These are phyloP conservation scores for Pluteus cervinus DNA, from an alignment of 768 basidiomycete genomes.

Conservation along the genomic window DNA sequence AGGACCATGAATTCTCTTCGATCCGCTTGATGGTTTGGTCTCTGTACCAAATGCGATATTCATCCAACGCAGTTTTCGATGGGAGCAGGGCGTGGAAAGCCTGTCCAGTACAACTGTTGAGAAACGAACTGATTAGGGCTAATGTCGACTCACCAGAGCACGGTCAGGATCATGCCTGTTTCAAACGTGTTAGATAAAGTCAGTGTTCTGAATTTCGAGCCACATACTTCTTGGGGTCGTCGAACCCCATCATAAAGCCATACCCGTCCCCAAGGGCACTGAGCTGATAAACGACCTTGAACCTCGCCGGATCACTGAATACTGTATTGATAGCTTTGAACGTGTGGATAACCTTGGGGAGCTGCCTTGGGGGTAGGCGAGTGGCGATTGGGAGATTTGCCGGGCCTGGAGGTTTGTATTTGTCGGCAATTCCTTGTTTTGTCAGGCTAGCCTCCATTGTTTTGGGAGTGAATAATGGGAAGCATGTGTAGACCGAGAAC, in stretches of 20 bases:
- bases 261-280: slow-evolving; percentile 24
- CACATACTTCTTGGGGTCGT: slow-evolving; percentile 25
- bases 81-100: slow-evolving; percentile 31
- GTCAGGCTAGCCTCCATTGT: slow-evolving; percentile 33
- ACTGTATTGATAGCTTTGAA: slow-evolving; percentile 27
- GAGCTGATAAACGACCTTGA: slow-evolving; percentile 28
- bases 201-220: no score
- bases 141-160: slow-evolving; percentile 26
- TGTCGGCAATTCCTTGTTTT: slow-evolving; percentile 27
- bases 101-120: slow-evolving; percentile 2
- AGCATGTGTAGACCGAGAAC: slow-evolving; percentile 53
- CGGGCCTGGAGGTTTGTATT: no score
- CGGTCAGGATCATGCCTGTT: slow-evolving; percentile 7
- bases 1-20: slow-evolving; percentile 26
- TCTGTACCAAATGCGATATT: slow-evolving; percentile 24
- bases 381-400: slow-evolving; percentile 30
- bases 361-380: no score
- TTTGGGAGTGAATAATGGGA: slow-evolving; percentile 61
- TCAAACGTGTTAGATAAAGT: no score
- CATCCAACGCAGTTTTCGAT: slow-evolving; percentile 18
- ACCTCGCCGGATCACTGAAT: slow-evolving; percentile 27
- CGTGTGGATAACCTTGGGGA: slow-evolving; percentile 25
- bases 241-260: slow-evolving; percentile 34
- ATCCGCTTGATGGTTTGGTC: slow-evolving; percentile 21
- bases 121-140: slow-evolving; percentile 5